Evolutionary conservation across 805 yeast species (phyloP).

Genomic region (Lipomyces sp.): DNA sequence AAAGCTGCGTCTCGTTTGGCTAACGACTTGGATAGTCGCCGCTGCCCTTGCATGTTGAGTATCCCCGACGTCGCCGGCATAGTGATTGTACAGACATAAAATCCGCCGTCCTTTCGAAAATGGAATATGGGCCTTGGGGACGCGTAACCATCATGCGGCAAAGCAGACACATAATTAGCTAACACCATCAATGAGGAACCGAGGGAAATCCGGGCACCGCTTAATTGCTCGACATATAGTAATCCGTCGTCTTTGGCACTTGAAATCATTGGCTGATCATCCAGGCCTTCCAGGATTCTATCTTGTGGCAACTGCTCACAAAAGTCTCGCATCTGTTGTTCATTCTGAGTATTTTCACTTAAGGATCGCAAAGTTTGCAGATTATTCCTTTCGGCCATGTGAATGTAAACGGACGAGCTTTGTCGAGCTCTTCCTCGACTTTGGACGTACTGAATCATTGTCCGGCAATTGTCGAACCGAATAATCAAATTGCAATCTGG

Average conservation of each 20-base stretch:
- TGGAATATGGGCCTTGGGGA: conserved; percentile 10
- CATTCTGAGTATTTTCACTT: background rate
- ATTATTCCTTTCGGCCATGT: conserved; percentile 8
- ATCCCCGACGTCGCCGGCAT: conserved; percentile 13
- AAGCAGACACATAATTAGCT: conserved; percentile 4
- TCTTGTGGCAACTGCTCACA: conserved; percentile 12
- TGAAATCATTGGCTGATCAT: background rate
- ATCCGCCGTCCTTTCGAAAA: background rate
- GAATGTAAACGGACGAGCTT: conserved; percentile 8
- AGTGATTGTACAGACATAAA: conserved; percentile 10
- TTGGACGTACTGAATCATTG: conserved; percentile 21
- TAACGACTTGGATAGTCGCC: background rate
- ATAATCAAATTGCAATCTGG: conserved; percentile 26
- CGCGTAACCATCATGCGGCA: conserved; percentile 9
- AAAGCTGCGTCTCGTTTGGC: conserved; percentile 27
- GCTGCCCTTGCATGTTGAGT: conserved; percentile 1
- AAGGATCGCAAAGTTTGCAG: background rate
- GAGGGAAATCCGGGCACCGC: conserved; percentile 17
- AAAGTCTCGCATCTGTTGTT: conserved; percentile 9
- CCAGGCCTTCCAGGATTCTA: background rate
- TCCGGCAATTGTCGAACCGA: conserved; percentile 20
- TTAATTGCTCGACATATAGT: conserved; percentile 8
- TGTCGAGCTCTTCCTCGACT: conserved; percentile 28
- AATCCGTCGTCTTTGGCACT: background rate
- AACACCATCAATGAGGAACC: conserved; percentile 13